A percentile compares a stretch with the other conserved stretches of the same genome.
These are phyloP conservation scores for Jackrogersella multiformis DNA, from an alignment of 495 filamentous ascomycete species.

Conservation along the genomic window DNA sequence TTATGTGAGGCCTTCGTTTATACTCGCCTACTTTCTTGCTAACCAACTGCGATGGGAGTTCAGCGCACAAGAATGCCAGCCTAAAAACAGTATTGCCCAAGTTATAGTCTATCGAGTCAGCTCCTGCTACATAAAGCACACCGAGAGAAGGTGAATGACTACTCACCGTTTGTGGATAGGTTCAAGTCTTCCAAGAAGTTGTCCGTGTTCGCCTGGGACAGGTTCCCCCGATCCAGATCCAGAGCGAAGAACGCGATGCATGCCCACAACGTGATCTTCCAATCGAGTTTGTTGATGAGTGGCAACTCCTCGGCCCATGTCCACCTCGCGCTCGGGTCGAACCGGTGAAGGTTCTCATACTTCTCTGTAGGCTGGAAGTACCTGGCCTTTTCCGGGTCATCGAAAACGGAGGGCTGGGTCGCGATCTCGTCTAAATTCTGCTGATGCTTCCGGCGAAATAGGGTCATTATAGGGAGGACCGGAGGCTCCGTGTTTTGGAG, in stretches of 20 bases:
- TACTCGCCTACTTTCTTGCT: slow-evolving; percentile 76
- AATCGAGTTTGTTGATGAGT: slow-evolving; percentile 45
- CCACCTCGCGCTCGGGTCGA: slow-evolving; percentile 30
- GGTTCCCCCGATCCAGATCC: slow-evolving; percentile 36
- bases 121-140: neutral
- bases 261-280: slow-evolving; percentile 40
- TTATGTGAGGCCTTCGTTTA: slow-evolving; percentile 44
- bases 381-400: slow-evolving; percentile 58
- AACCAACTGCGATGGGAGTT: slow-evolving; percentile 78
- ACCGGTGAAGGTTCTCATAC: slow-evolving; percentile 63
- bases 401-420: slow-evolving; percentile 45
- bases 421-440: slow-evolving; percentile 29
- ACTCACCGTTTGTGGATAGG: slow-evolving; percentile 64
- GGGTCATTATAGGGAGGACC: slow-evolving; percentile 23
- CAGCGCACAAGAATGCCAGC: slow-evolving; percentile 70
- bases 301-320: slow-evolving; percentile 39
- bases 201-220: slow-evolving; percentile 54
- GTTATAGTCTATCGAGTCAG: slow-evolving; percentile 66
- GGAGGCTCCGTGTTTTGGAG: slow-evolving; percentile 30
- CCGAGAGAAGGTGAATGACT: neutral
- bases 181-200: slow-evolving; percentile 67
- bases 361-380: slow-evolving; percentile 62
- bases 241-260: slow-evolving; percentile 36
- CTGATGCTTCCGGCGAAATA: slow-evolving; percentile 28
- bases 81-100: slow-evolving; percentile 77